Evolutionary conservation across 306 rosid species (phyloP).

Genomic region (Ormosia emarginata): DNA sequence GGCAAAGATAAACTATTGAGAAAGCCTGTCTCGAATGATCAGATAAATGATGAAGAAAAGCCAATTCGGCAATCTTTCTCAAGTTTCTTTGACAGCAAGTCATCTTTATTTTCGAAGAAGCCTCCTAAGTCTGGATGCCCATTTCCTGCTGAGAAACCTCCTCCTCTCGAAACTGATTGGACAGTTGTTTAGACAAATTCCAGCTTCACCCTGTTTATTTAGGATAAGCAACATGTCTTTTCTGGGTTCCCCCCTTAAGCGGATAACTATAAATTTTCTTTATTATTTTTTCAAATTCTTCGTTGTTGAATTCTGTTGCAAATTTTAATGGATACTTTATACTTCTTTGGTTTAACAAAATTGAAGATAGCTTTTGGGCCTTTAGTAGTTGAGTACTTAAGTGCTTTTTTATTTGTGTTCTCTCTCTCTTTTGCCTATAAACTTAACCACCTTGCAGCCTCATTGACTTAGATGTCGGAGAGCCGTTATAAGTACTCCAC

Average conservation of each 20-base stretch:
- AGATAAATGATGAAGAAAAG: constrained; percentile 37
- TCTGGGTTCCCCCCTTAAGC: no score
- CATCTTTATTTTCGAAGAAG: no score
- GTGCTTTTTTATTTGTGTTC: not conserved
- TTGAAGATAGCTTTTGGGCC: not conserved
- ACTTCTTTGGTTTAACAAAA: constrained; percentile 16
- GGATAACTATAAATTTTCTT: constrained; percentile 56
- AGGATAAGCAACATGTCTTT: no score
- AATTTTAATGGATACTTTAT: constrained; percentile 7
- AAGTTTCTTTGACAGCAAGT: no score
- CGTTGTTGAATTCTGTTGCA: constrained; percentile 6
- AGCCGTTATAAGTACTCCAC: not conserved
- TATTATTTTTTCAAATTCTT: constrained; percentile 19
- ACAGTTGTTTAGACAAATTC: no score
- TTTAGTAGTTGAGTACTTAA: not conserved
- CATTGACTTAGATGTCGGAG: not conserved
- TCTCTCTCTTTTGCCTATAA: not conserved
- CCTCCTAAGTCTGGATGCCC: no score
- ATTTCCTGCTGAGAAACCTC: no score
- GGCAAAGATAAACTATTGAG: constrained; percentile 54
- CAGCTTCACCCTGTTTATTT: no score
- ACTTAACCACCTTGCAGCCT: not conserved
- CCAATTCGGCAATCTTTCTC: constrained; percentile 62
- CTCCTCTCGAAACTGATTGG: no score
- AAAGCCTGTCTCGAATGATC: constrained; percentile 44